phyloP scores from a whole-genome alignment of 208 protist genomes.

The Acanthamoeba royreba region DNA sequence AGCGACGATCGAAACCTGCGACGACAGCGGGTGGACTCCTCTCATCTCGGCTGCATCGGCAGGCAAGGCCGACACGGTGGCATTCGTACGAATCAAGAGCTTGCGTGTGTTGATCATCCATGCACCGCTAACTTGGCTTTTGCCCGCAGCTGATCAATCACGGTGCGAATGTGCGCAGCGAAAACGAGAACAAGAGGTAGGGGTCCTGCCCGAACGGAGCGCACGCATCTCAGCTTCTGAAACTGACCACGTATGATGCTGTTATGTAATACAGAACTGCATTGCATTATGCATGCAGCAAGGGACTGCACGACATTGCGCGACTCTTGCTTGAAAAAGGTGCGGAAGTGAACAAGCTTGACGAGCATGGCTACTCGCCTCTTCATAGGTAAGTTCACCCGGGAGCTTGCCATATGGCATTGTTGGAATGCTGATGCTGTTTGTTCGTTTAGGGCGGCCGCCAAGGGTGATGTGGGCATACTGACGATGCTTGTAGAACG shows the following conservation, averaged over 20 bases:
- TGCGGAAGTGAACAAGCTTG: not conserved
- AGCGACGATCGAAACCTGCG: not conserved
- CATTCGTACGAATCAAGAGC: not conserved
- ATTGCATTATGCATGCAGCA: slow-evolving; percentile 30
- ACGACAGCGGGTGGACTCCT: not conserved
- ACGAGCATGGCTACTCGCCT: not conserved
- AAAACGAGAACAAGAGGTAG: not conserved
- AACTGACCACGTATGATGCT: no score
- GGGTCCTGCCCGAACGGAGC: no score
- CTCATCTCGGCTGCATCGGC: not conserved
- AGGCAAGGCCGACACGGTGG: not conserved
- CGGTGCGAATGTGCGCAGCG: not conserved
- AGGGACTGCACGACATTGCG: not conserved
- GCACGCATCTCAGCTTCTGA: no score
- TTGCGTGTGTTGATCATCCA: not conserved
- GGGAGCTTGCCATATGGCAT: no score
- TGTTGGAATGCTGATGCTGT: no score
- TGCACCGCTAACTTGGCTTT: not conserved
- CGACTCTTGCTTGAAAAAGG: not conserved
- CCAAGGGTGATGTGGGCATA: not conserved
- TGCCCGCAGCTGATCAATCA: not conserved
- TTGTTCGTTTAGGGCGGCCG: no score
- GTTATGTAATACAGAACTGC: no score
- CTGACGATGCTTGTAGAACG: not conserved
- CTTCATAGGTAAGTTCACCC: no score